Conservation (phyloP, 495 filamentous ascomycete species). For the Collariella sp. region DNA sequence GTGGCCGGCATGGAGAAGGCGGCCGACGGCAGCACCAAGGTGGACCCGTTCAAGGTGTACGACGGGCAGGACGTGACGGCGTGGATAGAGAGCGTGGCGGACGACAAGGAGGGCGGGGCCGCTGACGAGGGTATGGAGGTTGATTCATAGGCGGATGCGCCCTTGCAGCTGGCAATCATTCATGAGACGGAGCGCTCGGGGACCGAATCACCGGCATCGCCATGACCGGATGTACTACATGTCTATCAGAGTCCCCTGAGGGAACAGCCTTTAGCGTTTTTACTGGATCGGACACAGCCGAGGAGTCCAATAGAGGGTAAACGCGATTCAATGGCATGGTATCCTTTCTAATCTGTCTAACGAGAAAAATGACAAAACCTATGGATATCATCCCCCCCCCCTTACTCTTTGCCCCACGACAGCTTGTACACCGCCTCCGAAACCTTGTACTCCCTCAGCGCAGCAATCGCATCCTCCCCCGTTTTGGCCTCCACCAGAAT, state of each 20-base stretch:
- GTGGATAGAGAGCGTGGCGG: constrained; percentile 59
- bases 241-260: background rate
- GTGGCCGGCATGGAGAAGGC: constrained; percentile 55
- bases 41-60: constrained; percentile 83
- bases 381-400: background rate
- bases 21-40: constrained; percentile 42
- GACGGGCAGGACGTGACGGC: constrained; percentile 81
- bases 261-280: background rate
- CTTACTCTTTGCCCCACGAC: constrained; percentile 65
- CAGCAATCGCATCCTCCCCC: constrained; percentile 61
- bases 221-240: background rate
- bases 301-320: background rate
- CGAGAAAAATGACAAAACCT: background rate
- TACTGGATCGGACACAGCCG: background rate
- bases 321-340: background rate
- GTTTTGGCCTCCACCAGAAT: constrained; percentile 72
- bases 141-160: constrained; percentile 37
- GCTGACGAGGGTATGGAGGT: constrained; percentile 71
- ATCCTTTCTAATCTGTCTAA: background rate
- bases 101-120: constrained; percentile 45
- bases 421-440: constrained; percentile 67
- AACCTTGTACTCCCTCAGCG: constrained; percentile 64
- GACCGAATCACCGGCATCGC: background rate
- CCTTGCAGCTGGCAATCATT: background rate
- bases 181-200: background rate